These are phyloP conservation scores for Dalbergia cochinchinensis DNA, from an alignment of 306 rosid species.

Conservation along the genomic window DNA sequence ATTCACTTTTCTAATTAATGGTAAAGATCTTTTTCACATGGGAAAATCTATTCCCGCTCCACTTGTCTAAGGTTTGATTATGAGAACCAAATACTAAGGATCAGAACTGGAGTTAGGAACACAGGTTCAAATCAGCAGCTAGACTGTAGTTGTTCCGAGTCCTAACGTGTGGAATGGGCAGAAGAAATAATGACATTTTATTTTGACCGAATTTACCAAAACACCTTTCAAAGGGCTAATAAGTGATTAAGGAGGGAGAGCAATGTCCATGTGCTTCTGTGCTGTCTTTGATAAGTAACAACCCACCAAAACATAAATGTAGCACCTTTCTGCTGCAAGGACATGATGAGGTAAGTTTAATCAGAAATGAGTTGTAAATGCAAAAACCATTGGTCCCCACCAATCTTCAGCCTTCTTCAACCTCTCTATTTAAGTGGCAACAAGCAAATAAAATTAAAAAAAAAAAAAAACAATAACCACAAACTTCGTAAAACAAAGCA, in stretches of 20 bases:
- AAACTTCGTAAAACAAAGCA: neutral
- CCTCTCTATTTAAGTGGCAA: conserved; percentile 7
- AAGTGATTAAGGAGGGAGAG: conserved; percentile 29
- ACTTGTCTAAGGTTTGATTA: conserved; percentile 25
- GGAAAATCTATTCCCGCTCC: no score
- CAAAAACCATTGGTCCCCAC: conserved; percentile 35
- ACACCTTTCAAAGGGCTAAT: conserved; percentile 10
- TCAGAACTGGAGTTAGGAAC: neutral
- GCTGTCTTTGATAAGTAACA: conserved; percentile 51
- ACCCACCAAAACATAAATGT: conserved; percentile 51
- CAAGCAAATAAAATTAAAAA: neutral
- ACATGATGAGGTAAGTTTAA: conserved; percentile 32
- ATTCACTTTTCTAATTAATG: no score
- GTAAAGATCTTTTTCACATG: no score
- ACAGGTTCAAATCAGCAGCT: conserved; percentile 31
- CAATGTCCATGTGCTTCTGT: conserved; percentile 47
- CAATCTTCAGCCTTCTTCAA: conserved; percentile 7
- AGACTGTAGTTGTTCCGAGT: conserved; percentile 32
- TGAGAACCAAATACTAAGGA: neutral
- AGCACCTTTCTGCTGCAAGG: conserved; percentile 48
- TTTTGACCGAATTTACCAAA: conserved; percentile 33
- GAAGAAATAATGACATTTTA: conserved; percentile 35
- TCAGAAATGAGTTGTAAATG: conserved; percentile 47
- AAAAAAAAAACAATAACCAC: neutral
- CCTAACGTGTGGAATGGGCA: conserved; percentile 7